Base-by-base conservation (phyloP, 805 yeast genomes). In the Yueomyces sp. region DNA sequence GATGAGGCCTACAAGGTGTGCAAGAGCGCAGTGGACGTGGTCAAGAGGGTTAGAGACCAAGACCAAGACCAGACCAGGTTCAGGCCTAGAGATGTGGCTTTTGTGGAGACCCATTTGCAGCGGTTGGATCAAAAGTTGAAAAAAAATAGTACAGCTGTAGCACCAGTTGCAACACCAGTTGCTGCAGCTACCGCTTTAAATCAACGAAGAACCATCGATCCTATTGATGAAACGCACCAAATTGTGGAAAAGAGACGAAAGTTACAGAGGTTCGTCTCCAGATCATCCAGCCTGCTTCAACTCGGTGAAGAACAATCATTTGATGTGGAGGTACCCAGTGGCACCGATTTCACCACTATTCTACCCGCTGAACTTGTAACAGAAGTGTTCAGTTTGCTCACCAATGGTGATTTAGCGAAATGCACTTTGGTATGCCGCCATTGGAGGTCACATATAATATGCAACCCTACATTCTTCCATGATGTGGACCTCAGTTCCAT, bases 341-440 rank as follows among this genome's bases (percentile, higher is more conserved):
- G 26, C 12, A 36, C 47, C 3, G 60, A 58, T 47, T 47, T 52
- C n/a, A 40, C 56, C 3, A 36, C 34, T 3, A 32, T 36, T 5
- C 40, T 60, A 8, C 65, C 65, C 1, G 5, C 45, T 0, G 65
- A 61, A 45, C 27, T 61, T n/a, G n/a, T 54, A 5, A 49, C 52
- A 4, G 12, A 32, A 4, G 48, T 61, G 9, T 42, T 61, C 8
- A 19, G 36, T 26, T 40, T 48, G 11, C 50, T 60, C 4, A 39
- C 46, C 5, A 37, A 53, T 4, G 49, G 40, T 32, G 59, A 60
- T 19, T 38, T 59, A 5, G 30, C 52, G 11, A 43, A 40, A n/a
- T 45, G 52, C 28, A 38, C 46, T 28, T 31, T 42, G 5, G 59
- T 57, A 2, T 51, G 54, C 36, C 56, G 49, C 39, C 27, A 37